A percentile compares a stretch with the other conserved stretches of the same genome.
phyloP scores from a whole-genome alignment of 1,139 yeast species.

The Nakaseomyces bracarensis region DNA sequence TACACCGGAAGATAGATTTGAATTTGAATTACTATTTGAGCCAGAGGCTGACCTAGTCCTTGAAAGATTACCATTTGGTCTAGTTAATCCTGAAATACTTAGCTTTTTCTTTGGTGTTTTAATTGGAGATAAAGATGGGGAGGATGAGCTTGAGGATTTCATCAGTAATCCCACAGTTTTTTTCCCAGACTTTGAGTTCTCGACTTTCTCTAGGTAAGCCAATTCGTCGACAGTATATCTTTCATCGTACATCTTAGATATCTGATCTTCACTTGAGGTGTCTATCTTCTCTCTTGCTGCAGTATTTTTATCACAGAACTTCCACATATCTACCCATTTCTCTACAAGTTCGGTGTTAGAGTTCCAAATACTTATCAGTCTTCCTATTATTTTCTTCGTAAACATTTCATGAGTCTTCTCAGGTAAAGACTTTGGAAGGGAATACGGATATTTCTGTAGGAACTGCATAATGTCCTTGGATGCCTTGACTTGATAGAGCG shows the following conservation, averaged over 20 bases:
- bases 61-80: not conserved
- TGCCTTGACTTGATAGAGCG: not conserved
- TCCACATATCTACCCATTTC: constrained; percentile 23
- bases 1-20: constrained; percentile 1
- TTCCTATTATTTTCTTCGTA: constrained; percentile 3
- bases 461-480: constrained; percentile 6
- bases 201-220: constrained; percentile 17
- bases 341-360: constrained; percentile 12
- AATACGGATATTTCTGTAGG: constrained; percentile 3
- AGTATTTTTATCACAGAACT: constrained; percentile 17
- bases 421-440: constrained; percentile 3
- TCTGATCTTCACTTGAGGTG: constrained; percentile 13
- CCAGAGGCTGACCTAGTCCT: constrained; percentile 1
- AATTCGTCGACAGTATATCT: constrained; percentile 25
- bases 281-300: constrained; percentile 12
- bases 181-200: constrained; percentile 7
- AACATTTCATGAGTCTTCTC: constrained; percentile 5
- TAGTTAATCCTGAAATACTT: not conserved
- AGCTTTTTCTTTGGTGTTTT: not conserved
- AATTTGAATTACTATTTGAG: constrained; percentile 3
- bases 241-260: constrained; percentile 24
- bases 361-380: not conserved
- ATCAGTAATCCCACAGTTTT: constrained; percentile 6
- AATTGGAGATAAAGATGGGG: constrained; percentile 10
- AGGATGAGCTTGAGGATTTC: constrained; percentile 10